phyloP scores from a whole-genome alignment of 495 filamentous ascomycete genomes.

The Tuber indicum region DNA sequence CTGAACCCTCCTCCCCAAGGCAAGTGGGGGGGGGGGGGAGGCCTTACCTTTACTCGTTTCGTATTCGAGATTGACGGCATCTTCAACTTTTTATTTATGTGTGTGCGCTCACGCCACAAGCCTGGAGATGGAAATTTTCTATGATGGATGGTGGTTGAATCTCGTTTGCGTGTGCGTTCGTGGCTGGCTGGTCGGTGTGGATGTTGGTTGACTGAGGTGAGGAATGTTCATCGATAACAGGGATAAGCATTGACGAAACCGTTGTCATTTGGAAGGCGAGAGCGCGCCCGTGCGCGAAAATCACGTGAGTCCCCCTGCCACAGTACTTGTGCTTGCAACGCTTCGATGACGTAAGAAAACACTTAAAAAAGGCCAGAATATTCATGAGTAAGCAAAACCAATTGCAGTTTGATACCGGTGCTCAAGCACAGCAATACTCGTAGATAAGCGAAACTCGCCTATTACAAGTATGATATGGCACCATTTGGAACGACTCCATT shows the following conservation, averaged over 20 bases:
- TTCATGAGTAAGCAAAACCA: not conserved
- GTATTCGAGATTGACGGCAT: not conserved
- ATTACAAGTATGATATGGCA: too few relatives aligned
- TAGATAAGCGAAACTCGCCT: too few relatives aligned
- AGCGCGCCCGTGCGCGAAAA: slow-evolving; percentile 2
- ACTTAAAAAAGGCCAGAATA: too few relatives aligned
- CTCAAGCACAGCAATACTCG: too few relatives aligned
- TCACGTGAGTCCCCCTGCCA: not conserved
- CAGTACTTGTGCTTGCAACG: too few relatives aligned
- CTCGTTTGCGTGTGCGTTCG: not conserved
- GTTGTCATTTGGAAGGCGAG: not conserved
- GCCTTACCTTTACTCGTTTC: not conserved
- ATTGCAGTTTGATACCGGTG: too few relatives aligned
- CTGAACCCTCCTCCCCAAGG: too few relatives aligned
- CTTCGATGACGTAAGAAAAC: not conserved
- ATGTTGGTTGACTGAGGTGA: not conserved
- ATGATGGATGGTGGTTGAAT: not conserved
- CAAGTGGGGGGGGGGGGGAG: not conserved
- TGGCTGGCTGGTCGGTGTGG: not conserved
- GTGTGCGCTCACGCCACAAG: not conserved
- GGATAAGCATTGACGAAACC: slow-evolving; percentile 2
- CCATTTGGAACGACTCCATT: too few relatives aligned
- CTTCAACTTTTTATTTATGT: not conserved
- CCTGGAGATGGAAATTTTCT: too few relatives aligned
- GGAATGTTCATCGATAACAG: not conserved